Evolutionary conservation across 2,329 filamentous ascomycete species (phyloP).

Genomic region (Cercospora nicotianae): DNA sequence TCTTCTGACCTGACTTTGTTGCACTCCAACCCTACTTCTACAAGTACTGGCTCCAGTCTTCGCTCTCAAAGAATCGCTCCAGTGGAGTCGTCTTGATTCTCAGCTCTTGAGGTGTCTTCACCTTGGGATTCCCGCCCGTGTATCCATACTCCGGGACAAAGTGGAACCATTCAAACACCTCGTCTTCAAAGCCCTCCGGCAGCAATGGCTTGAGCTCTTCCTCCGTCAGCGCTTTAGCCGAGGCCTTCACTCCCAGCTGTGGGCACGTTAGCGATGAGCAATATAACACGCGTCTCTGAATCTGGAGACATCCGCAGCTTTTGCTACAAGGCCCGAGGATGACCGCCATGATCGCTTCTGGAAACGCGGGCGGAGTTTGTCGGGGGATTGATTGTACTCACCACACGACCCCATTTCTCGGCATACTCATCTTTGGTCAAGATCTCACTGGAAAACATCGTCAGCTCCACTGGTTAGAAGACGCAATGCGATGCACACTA

Average conservation of each 20-base stretch:
- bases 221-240: background rate
- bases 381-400: background rate
- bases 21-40: background rate
- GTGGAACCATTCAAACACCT: background rate
- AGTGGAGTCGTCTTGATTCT: background rate
- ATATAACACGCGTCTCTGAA: background rate
- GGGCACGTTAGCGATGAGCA: background rate
- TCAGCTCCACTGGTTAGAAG: background rate
- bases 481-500: background rate
- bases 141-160: background rate
- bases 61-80: background rate
- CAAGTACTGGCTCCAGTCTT: background rate
- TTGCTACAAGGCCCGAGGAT: background rate
- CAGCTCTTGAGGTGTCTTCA: background rate
- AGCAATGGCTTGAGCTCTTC: background rate
- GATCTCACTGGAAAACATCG: background rate
- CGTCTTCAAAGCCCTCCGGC: background rate
- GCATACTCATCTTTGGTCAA: background rate
- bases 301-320: background rate
- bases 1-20: background rate
- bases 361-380: no score
- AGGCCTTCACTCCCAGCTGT: background rate
- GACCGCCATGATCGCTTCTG: background rate
- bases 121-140: background rate
- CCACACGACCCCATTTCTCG: background rate